phyloP scores from a whole-genome alignment of 257 asterid genomes.

The Cruciata laevipes region DNA sequence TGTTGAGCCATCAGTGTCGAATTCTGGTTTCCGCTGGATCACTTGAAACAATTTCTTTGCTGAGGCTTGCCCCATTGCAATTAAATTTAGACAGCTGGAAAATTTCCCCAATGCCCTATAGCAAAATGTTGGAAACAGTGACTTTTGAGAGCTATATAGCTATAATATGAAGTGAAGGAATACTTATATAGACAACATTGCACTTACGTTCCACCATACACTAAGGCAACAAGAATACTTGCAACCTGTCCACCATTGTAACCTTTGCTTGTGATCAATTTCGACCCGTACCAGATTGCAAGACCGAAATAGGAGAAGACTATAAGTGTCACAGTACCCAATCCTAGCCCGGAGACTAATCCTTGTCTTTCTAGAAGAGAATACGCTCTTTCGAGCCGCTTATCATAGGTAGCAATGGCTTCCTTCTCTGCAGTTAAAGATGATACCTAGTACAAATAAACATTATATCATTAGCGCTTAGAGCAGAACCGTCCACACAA shows the following conservation, averaged over 20 bases:
- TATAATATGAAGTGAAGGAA: not conserved
- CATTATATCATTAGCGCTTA: no score
- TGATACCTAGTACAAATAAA: constrained; percentile 46
- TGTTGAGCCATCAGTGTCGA: constrained; percentile 7
- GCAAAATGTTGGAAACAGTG: not conserved
- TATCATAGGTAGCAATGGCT: constrained; percentile 38
- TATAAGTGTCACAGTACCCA: constrained; percentile 36
- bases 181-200: not conserved
- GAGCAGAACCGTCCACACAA: no score
- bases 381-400: constrained; percentile 39
- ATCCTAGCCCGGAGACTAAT: constrained; percentile 51
- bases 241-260: constrained; percentile 53
- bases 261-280: constrained; percentile 38
- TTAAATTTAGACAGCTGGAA: constrained; percentile 16
- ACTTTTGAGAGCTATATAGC: not conserved
- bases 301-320: constrained; percentile 48
- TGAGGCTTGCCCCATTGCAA: constrained; percentile 22
- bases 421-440: constrained; percentile 57
- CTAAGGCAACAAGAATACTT: constrained; percentile 42
- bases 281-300: constrained; percentile 66
- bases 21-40: constrained; percentile 17
- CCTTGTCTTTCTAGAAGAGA: constrained; percentile 49
- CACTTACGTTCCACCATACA: constrained; percentile 35
- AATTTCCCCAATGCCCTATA: constrained; percentile 23
- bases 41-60: constrained; percentile 19